Conservation (phyloP, 805 yeast species). For the Brettanomyces nanus region DNA sequence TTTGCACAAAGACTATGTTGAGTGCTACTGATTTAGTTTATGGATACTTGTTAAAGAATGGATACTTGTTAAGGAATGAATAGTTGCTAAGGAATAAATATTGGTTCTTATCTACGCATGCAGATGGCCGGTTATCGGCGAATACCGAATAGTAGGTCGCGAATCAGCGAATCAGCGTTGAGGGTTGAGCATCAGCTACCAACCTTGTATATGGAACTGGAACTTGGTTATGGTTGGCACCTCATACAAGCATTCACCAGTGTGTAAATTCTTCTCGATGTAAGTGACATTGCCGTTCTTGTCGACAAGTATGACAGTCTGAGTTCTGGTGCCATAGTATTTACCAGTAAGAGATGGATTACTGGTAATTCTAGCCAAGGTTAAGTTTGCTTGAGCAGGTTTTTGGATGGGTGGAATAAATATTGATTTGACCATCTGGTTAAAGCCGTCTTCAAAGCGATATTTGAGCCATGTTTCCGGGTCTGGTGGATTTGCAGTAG, state of each 20-base stretch:
- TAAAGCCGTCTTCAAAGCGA: constrained; percentile 24
- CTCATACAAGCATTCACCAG: constrained; percentile 30
- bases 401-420: constrained; percentile 61
- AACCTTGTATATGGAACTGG: constrained; percentile 14
- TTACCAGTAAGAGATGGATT: constrained; percentile 33
- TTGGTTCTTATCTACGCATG: too few relatives aligned
- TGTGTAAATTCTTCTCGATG: constrained; percentile 53
- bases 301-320: constrained; percentile 62
- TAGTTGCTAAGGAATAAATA: too few relatives aligned
- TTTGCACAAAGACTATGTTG: too few relatives aligned
- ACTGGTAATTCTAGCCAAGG: constrained; percentile 2
- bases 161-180: too few relatives aligned
- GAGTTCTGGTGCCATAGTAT: constrained; percentile 83
- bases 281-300: constrained; percentile 44
- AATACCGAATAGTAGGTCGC: too few relatives aligned
- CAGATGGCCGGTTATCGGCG: too few relatives aligned
- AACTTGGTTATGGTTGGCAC: constrained; percentile 11
- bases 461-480: constrained; percentile 21
- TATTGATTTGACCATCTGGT: constrained; percentile 47
- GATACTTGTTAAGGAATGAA: too few relatives aligned
- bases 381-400: constrained; percentile 5
- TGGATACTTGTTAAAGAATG: too few relatives aligned
- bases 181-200: too few relatives aligned
- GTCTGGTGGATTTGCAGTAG: constrained; percentile 29
- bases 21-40: too few relatives aligned